These are phyloP conservation scores for Globisporangium alternatum DNA, from an alignment of 352 stramenopile species.

Conservation along the genomic window DNA sequence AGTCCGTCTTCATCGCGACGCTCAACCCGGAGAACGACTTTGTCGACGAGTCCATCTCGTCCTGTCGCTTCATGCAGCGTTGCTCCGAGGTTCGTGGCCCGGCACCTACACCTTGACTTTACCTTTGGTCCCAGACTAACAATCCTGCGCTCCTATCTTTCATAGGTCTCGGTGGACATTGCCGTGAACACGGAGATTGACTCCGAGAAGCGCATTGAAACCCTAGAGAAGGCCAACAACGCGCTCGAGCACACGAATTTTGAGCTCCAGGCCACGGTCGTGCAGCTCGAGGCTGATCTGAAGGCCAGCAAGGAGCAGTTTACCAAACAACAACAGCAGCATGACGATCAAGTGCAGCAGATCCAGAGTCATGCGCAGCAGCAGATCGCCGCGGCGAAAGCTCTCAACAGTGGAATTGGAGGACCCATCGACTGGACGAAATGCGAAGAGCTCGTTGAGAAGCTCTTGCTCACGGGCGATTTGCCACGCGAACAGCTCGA, in stretches of 20 bases:
- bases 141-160: not conserved
- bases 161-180: constrained; percentile 46
- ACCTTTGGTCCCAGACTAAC: not conserved
- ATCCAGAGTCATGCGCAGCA: constrained; percentile 30
- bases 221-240: constrained; percentile 51
- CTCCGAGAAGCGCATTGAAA: constrained; percentile 48
- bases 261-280: constrained; percentile 36
- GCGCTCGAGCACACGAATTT: constrained; percentile 41
- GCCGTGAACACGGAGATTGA: constrained; percentile 70
- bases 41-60: constrained; percentile 92
- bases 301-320: constrained; percentile 28
- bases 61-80: constrained; percentile 95
- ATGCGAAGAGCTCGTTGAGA: constrained; percentile 60
- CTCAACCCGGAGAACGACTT: constrained; percentile 90
- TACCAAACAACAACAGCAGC: constrained; percentile 34
- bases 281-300: constrained; percentile 48
- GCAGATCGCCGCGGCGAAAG: constrained; percentile 25
- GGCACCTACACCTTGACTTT: not conserved
- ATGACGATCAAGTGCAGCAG: constrained; percentile 25
- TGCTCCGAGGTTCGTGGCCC: constrained; percentile 78
- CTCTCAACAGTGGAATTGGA: constrained; percentile 5
- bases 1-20: constrained; percentile 96
- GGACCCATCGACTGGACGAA: constrained; percentile 44
- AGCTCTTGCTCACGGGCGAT: constrained; percentile 43
- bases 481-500: constrained; percentile 33